Conservation (phyloP, 164 flowering plant genomes). For the Euptelea pleiosperma region DNA sequence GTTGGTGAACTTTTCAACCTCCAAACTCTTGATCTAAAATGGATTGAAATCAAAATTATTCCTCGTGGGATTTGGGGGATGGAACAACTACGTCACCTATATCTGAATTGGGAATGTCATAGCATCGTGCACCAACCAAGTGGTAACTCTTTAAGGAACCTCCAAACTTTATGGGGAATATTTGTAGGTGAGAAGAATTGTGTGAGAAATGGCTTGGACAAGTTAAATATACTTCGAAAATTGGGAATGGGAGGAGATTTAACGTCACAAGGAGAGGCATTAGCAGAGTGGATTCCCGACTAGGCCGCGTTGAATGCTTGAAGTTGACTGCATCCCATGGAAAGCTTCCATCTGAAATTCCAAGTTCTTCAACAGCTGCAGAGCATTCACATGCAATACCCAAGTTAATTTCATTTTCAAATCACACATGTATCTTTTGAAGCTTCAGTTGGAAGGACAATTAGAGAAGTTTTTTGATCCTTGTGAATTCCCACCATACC, state of each 20-base stretch:
- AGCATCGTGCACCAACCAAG: too few relatives aligned
- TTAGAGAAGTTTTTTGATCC: constrained; percentile 9
- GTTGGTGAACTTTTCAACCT: constrained; percentile 18
- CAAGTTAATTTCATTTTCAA: neutral
- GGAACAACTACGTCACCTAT: constrained; percentile 17
- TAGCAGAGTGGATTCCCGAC: too few relatives aligned
- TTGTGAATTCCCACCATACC: constrained; percentile 16
- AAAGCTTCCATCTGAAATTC: too few relatives aligned
- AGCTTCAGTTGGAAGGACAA: constrained; percentile 12
- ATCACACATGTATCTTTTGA: constrained; percentile 6
- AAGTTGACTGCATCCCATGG: too few relatives aligned
- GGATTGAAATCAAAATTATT: neutral
- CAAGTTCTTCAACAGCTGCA: too few relatives aligned
- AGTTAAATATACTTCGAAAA: constrained; percentile 13
- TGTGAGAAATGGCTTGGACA: constrained; percentile 5
- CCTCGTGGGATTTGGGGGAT: constrained; percentile 18
- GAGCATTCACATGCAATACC: too few relatives aligned
- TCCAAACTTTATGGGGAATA: constrained; percentile 16
- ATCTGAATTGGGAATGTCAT: neutral
- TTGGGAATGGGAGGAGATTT: neutral
- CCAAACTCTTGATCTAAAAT: constrained; percentile 14
- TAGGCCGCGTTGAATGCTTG: too few relatives aligned
- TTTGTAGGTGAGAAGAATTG: neutral
- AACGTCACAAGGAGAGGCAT: too few relatives aligned
- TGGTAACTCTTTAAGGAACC: constrained; percentile 12